phyloP scores from a whole-genome alignment of 1,284 basidiomycete species.

The Quambalaria eucalypti region DNA sequence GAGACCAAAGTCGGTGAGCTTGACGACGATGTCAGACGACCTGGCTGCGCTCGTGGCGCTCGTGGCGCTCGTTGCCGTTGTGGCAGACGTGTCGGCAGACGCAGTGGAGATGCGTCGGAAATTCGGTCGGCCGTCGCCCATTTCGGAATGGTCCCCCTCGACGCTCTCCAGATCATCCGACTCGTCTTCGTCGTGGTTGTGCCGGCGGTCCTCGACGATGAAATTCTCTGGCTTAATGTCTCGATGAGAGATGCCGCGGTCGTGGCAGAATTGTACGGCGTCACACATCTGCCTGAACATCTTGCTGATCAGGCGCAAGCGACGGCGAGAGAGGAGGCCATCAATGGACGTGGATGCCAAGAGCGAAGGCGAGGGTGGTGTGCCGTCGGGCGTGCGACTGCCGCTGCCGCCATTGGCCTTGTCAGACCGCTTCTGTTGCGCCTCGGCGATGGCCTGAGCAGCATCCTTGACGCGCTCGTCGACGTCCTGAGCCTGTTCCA shows the following conservation, averaged over 20 bases:
- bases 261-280: slow-evolving; percentile 90
- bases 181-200: too few species aligned
- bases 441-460: slow-evolving; percentile 3
- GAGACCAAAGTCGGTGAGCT: slow-evolving; percentile 92
- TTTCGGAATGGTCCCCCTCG: slow-evolving; percentile 48
- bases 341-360: slow-evolving; percentile 66
- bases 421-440: background rate
- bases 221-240: slow-evolving; percentile 81
- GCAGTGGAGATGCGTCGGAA: slow-evolving; percentile 22
- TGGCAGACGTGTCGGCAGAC: background rate
- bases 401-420: background rate
- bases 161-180: background rate
- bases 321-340: slow-evolving; percentile 71
- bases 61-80: background rate
- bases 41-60: background rate
- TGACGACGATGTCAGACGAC: slow-evolving; percentile 56
- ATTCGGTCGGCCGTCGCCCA: slow-evolving; percentile 61
- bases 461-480: slow-evolving; percentile 10
- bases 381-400: slow-evolving; percentile 18
- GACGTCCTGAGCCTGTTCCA: slow-evolving; percentile 56
- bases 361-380: slow-evolving; percentile 81
- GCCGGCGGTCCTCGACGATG: slow-evolving; percentile 47
- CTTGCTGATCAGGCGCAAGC: slow-evolving; percentile 80
- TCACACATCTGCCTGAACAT: slow-evolving; percentile 99
- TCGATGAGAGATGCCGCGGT: slow-evolving; percentile 80